These are phyloP conservation scores for Leccinellum albellum DNA, from an alignment of 768 basidiomycete species.

Conservation along the genomic window DNA sequence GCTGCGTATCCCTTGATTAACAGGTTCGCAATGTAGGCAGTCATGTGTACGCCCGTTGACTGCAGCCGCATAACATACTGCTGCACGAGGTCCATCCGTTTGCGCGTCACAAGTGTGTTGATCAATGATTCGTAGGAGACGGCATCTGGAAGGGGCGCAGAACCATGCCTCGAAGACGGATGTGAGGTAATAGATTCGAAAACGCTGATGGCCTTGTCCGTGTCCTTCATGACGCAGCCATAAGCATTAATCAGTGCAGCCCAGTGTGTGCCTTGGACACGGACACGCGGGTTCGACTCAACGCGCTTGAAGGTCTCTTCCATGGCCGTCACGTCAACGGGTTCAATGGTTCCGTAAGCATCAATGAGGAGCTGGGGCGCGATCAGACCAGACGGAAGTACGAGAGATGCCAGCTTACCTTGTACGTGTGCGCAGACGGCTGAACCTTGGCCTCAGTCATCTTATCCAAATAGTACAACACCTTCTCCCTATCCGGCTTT, in stretches of 20 bases:
- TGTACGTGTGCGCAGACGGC: conserved; percentile 92
- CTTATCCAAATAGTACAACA: conserved; percentile 69
- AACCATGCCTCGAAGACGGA: conserved; percentile 37
- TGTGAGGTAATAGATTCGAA: conserved; percentile 72
- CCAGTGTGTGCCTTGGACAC: conserved; percentile 58
- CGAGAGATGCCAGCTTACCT: conserved; percentile 43
- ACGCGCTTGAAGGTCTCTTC: conserved; percentile 66
- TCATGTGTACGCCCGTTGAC: conserved; percentile 71
- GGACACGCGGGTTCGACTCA: conserved; percentile 33
- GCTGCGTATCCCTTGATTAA: conserved; percentile 61
- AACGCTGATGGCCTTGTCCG: conserved; percentile 67
- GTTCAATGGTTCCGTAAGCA: conserved; percentile 81
- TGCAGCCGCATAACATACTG: conserved; percentile 61
- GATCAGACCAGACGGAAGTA: not conserved
- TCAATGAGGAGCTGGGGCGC: conserved; percentile 73
- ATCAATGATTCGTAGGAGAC: conserved; percentile 88
- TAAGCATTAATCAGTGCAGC: conserved; percentile 87
- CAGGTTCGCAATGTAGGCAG: conserved; percentile 88
- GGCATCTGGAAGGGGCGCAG: conserved; percentile 59
- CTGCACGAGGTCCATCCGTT: conserved; percentile 73
- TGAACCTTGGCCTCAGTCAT: conserved; percentile 56
- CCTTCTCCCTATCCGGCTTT: conserved; percentile 79
- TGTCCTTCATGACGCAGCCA: conserved; percentile 75
- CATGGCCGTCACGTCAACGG: conserved; percentile 70
- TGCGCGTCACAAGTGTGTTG: conserved; percentile 78